phyloP scores from a whole-genome alignment of 805 yeast species.

The Schwanniomyces vanrijiae region DNA sequence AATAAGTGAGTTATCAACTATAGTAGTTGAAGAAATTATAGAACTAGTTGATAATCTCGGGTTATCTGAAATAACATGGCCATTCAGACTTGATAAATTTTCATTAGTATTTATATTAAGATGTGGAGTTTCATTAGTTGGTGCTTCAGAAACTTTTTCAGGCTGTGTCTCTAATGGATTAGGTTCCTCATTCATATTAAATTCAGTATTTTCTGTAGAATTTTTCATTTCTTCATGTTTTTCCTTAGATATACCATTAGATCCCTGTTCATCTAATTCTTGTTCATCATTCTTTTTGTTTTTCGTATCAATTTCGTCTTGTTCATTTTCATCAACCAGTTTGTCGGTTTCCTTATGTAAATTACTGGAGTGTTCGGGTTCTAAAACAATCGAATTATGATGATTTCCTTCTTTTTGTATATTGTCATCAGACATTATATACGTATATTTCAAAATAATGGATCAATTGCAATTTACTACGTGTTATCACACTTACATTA shows the following conservation, averaged over 20 bases:
- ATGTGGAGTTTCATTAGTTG: neutral
- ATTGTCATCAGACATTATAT: constrained; percentile 7
- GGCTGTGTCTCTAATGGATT: neutral
- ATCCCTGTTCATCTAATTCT: no score
- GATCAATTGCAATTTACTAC: neutral
- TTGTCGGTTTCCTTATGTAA: neutral
- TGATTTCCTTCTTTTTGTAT: constrained; percentile 1
- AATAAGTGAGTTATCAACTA: constrained; percentile 22
- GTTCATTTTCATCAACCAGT: neutral
- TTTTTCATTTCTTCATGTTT: no score
- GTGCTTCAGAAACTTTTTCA: neutral
- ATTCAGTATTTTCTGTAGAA: neutral
- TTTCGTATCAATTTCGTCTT: neutral
- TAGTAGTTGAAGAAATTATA: constrained; percentile 13
- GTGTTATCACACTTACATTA: neutral
- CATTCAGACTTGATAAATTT: neutral
- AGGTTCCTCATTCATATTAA: neutral
- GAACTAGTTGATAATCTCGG: neutral
- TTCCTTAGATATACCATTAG: neutral
- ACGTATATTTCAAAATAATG: neutral
- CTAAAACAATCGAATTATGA: neutral
- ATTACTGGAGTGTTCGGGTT: neutral
- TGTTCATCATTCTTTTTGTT: neutral
- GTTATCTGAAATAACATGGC: neutral
- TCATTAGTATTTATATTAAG: neutral